Conservation (phyloP, 768 basidiomycete species). For the Trichaptum fuscoviolaceum region DNA sequence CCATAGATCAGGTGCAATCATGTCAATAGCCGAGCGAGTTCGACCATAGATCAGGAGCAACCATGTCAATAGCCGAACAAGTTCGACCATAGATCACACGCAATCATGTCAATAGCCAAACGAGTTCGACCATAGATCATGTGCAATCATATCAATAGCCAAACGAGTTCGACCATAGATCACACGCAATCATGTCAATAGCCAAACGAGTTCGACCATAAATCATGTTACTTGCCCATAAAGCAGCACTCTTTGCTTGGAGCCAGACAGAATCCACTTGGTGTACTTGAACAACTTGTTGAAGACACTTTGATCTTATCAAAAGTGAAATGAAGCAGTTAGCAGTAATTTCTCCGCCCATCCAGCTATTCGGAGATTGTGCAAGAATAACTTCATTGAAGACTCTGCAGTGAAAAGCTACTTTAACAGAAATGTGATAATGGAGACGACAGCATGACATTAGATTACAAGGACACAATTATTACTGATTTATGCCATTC, state of each 20-base stretch:
- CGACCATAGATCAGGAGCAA: too few relatives aligned
- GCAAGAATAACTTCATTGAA: constrained; percentile 97
- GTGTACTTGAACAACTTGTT: constrained; percentile 81
- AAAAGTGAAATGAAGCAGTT: constrained; percentile 88
- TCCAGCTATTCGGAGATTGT: constrained; percentile 88
- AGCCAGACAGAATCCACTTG: constrained; percentile 73
- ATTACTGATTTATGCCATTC: constrained; percentile 31
- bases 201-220: too few relatives aligned
- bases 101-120: too few relatives aligned
- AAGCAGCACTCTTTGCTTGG: constrained; percentile 76
- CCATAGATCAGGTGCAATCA: too few relatives aligned
- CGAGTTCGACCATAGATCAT: too few relatives aligned
- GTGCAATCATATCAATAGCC: too few relatives aligned
- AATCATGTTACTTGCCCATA: constrained; percentile 91
- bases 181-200: too few relatives aligned
- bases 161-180: too few relatives aligned
- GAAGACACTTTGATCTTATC: constrained; percentile 73
- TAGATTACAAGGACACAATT: constrained; percentile 38
- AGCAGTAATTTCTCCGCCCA: constrained; percentile 90
- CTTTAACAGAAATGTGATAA: constrained; percentile 53
- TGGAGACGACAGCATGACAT: constrained; percentile 39
- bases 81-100: too few relatives aligned
- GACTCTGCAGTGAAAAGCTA: constrained; percentile 98
- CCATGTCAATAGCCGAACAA: too few relatives aligned
- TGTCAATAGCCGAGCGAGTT: too few relatives aligned